Base-by-base conservation (phyloP, 192 early-diverging fungal species). In the Coemansia sp. region DNA sequence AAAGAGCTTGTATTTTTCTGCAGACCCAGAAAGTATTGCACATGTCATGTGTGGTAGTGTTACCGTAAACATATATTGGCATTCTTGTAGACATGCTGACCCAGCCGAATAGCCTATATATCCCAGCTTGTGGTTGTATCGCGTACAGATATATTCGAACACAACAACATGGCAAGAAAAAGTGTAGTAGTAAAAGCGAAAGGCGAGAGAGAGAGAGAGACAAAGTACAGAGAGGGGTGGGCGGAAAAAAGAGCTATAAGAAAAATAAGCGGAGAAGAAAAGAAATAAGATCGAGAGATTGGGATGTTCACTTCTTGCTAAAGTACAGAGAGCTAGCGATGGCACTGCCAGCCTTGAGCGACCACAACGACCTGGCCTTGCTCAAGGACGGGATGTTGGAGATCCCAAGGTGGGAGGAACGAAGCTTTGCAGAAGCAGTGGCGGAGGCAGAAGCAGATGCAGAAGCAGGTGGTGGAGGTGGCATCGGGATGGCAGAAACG, bases 291-390 rank as follows among this genome's bases (percentile, higher is more conserved):
- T 11, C 16, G 22, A 59, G 46, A 8, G 37, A 62, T 40, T 55
- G 39, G 13, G 4, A 1, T 43, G 13, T 43, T 43, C 42, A 43
- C 42, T 43, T 54, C 45, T 39, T 19, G 18, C 10, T 60, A 63
- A 65, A 47, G 13, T 9, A 49, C 19, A 36, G 6, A 19, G 16
- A 64, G 41, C 42, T 49, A 59, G 59, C 19, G 54, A 58, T 54
- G 36, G 59, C 13, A 42, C 48, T 22, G 62, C 7, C 22, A 9
- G 51, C 41, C 54, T 67, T 62, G 26, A 80, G 61, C 0, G 77
- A 61, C 77, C 77, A 80, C 41, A 80, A 65, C 2, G 72, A 74
- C 32, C 66, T 65, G 0, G 77, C 77, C 59, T 74, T 74, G 26
- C 68, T 68, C 56, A 80, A 45, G 8, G 72, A 63, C 21, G 77